Evolutionary conservation across 169 alveolate species (phyloP).

Genomic region (Theileria annulata): DNA sequence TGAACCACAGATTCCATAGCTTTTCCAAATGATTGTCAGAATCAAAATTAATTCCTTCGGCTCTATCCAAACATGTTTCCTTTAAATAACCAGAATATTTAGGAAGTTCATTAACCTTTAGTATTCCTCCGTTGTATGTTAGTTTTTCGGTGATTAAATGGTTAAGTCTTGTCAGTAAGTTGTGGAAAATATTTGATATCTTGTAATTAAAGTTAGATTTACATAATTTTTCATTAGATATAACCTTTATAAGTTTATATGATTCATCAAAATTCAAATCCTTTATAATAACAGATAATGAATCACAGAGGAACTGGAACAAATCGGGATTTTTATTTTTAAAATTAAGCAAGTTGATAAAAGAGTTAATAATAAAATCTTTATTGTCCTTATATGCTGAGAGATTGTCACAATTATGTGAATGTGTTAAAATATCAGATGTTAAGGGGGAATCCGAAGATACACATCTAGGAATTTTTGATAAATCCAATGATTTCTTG

Average conservation of each 20-base stretch:
- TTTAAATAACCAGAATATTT: background rate
- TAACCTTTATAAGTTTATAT: background rate
- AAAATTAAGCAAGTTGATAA: background rate
- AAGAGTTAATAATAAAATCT: conserved; percentile 4
- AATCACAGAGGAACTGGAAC: background rate
- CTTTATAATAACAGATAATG: background rate
- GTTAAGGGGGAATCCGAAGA: background rate
- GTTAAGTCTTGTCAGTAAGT: conserved; percentile 11
- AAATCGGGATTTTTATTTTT: background rate
- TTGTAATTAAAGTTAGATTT: background rate
- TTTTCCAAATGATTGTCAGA: background rate
- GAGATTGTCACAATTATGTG: background rate
- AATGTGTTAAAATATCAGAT: background rate
- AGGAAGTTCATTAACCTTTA: conserved; percentile 13
- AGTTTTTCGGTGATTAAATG: background rate
- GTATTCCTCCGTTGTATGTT: background rate
- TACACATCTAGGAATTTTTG: background rate
- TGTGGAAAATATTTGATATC: background rate
- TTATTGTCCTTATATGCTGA: background rate
- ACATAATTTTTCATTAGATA: background rate
- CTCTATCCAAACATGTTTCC: background rate
- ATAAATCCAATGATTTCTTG: background rate
- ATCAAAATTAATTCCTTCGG: background rate
- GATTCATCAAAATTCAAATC: conserved; percentile 4
- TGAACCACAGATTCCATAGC: conserved; percentile 25